Conservation (phyloP, 495 filamentous ascomycete species). For the Pyrenula aspistea region DNA sequence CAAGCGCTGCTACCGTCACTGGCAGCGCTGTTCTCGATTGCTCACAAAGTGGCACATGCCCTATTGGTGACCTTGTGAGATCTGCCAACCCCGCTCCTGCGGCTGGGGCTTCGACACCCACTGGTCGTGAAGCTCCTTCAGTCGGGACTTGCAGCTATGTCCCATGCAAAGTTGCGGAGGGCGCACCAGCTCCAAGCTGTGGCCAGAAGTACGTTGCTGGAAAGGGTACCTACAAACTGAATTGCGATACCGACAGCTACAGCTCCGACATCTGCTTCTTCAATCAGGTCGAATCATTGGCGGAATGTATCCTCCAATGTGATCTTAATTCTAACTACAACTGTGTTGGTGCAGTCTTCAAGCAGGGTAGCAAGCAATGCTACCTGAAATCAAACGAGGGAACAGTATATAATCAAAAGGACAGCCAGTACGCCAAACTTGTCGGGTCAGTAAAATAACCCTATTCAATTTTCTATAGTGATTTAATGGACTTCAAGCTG, state of each 20-base stretch:
- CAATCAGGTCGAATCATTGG: not conserved
- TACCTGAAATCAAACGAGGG: not conserved
- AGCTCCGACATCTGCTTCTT: not conserved
- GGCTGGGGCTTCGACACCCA: not conserved
- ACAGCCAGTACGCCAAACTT: not conserved
- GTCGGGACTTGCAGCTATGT: not conserved
- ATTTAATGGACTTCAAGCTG: too few relatives aligned
- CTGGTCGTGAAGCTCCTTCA: not conserved
- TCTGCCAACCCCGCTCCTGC: not conserved
- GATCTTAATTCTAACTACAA: not conserved
- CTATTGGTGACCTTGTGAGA: not conserved
- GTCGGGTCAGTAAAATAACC: not conserved
- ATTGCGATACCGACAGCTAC: not conserved
- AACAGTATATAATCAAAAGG: not conserved
- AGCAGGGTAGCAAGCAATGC: not conserved
- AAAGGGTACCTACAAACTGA: not conserved
- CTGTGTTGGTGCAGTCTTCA: not conserved
- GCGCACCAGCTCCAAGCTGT: not conserved
- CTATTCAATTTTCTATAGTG: too few relatives aligned
- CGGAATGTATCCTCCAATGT: not conserved
- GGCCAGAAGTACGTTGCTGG: not conserved
- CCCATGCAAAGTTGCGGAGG: not conserved
- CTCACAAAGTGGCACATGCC: not conserved
- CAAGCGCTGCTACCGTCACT: not conserved
- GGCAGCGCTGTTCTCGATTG: not conserved